Conservation (phyloP, 75 land plant species). For the Picea glauca region DNA sequence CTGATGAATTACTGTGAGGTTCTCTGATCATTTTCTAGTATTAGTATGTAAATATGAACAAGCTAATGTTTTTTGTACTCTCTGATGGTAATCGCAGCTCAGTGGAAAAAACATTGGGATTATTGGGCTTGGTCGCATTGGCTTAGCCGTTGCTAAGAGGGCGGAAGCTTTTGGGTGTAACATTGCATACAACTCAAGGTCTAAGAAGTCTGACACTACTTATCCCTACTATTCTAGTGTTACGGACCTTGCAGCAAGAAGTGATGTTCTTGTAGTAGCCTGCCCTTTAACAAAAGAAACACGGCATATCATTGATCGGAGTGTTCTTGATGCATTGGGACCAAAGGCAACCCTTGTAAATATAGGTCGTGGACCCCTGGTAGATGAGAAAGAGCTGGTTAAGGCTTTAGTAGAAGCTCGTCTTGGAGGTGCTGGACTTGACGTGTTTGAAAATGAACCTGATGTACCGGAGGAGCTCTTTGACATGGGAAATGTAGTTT, state of each 20-base stretch:
- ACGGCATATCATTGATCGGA: constrained; percentile 20
- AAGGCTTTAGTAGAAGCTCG: constrained; percentile 33
- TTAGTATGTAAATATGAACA: neutral
- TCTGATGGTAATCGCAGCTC: constrained; percentile 20
- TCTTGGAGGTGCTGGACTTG: constrained; percentile 49
- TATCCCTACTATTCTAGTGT: constrained; percentile 28
- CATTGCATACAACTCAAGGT: constrained; percentile 29
- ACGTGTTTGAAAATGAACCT: constrained; percentile 47
- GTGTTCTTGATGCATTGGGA: constrained; percentile 25
- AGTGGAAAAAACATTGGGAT: constrained; percentile 45
- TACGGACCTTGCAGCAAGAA: constrained; percentile 33
- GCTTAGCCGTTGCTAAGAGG: constrained; percentile 38
- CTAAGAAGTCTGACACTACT: constrained; percentile 25
- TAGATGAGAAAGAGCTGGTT: constrained; percentile 43
- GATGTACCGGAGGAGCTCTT: constrained; percentile 38
- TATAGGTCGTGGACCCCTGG: constrained; percentile 32
- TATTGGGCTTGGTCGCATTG: constrained; percentile 47
- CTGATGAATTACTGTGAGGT: neutral
- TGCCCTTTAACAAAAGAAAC: constrained; percentile 38
- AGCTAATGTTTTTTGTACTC: neutral
- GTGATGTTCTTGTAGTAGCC: constrained; percentile 30
- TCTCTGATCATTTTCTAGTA: neutral
- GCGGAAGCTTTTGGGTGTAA: constrained; percentile 36
- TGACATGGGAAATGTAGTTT: constrained; percentile 40
- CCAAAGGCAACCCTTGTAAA: constrained; percentile 26